A percentile compares a stretch with the other conserved stretches of the same genome.
Conservation (phyloP, 352 stramenopile genomes). For the Lagenidium sp. region DNA sequence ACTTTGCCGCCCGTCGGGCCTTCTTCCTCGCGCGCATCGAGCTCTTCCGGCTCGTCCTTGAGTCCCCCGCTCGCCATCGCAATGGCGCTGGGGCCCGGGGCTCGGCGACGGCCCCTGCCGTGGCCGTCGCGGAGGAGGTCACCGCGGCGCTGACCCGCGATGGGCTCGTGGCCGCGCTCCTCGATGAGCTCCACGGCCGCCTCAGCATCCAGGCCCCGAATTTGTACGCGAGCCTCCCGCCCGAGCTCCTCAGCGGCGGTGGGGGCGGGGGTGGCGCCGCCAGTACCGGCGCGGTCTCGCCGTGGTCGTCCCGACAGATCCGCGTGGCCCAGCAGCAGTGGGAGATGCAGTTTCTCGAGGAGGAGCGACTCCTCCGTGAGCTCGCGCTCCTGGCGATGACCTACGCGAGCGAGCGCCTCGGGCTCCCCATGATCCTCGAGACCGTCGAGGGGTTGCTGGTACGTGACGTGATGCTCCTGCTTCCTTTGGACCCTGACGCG, state of each 20-base stretch:
- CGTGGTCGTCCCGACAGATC: too few species aligned
- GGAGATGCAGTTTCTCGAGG: constrained; percentile 49
- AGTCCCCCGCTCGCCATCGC: constrained; percentile 10
- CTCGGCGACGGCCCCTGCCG: constrained; percentile 18
- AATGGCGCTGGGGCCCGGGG: background rate
- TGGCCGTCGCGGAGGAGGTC: constrained; percentile 20
- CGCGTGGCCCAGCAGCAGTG: constrained; percentile 26
- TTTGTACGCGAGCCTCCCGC: constrained; percentile 21
- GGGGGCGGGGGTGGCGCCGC: too few species aligned
- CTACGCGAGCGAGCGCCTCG: constrained; percentile 25
- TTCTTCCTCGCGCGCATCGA: constrained; percentile 54
- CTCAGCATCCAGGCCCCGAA: constrained; percentile 21
- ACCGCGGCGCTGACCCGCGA: constrained; percentile 42
- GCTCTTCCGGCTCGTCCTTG: constrained; percentile 26
- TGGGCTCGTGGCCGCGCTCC: constrained; percentile 38
- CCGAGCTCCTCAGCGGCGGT: constrained; percentile 4
- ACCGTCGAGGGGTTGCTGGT: constrained; percentile 10
- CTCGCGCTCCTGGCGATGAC: constrained; percentile 41
- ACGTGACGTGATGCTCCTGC: background rate
- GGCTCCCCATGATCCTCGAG: constrained; percentile 8
- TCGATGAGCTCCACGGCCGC: constrained; percentile 45
- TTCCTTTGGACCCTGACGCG: too few species aligned
- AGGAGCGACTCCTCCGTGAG: constrained; percentile 49
- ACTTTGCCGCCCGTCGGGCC: constrained; percentile 26
- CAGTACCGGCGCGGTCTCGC: too few species aligned